A percentile compares a stretch with the other conserved stretches of the same genome.
These are phyloP conservation scores for Astrephomene gubernaculifera DNA, from an alignment of 139 green algal species.

Conservation along the genomic window DNA sequence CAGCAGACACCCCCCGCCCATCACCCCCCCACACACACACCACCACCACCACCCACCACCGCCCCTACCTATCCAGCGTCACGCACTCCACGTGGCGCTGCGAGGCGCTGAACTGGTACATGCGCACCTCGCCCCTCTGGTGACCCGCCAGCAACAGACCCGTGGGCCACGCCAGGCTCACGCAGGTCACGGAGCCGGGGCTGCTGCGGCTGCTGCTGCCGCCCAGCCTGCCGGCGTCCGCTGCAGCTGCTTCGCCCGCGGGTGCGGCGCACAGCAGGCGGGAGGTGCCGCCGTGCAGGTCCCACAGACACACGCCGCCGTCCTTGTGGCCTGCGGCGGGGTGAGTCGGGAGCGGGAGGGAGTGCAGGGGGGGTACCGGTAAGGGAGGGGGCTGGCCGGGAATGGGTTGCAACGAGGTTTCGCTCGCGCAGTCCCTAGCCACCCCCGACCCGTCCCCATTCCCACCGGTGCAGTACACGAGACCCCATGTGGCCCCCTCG, in stretches of 20 bases:
- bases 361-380: neutral
- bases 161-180: conserved; percentile 57
- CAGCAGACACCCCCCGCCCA: no score
- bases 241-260: neutral
- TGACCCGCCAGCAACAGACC: conserved; percentile 59
- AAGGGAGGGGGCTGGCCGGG: neutral
- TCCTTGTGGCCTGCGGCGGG: conserved; percentile 51
- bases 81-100: conserved; percentile 30
- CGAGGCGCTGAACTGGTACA: conserved; percentile 54
- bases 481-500: conserved; percentile 1
- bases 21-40: no score
- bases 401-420: neutral
- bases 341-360: neutral
- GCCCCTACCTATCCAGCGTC: conserved; percentile 8
- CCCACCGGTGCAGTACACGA: conserved; percentile 32
- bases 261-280: conserved; percentile 46
- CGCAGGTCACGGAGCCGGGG: conserved; percentile 35
- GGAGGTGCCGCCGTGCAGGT: conserved; percentile 43
- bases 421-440: neutral
- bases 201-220: neutral
- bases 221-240: neutral
- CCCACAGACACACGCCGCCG: conserved; percentile 60
- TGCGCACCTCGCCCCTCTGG: conserved; percentile 43
- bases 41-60: no score
- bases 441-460: neutral